Evolutionary conservation across 1,284 basidiomycete species (phyloP), one percentile per base, ranked within the genome.

Genomic region (Phellinidium pouzarii): DNA sequence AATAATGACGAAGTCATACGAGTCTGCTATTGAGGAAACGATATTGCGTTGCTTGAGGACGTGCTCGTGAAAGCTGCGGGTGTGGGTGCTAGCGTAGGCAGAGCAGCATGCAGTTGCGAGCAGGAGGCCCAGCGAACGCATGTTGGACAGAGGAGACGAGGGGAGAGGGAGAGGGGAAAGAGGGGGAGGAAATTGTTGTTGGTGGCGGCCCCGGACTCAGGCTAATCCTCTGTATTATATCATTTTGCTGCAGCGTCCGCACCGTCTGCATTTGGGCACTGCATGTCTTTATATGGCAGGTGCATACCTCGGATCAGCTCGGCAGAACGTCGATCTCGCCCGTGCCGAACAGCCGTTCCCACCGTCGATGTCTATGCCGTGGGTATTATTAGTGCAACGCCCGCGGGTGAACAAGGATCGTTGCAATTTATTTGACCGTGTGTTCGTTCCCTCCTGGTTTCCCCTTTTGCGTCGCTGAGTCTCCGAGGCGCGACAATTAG

Each of bases 1-100:
- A 22, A 71, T 71, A 57, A 81, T 75, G 54, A 80, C 70, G 61
- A 78, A 80, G 64, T 81, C 79, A 62, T 81, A 81, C 0, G 74
- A 66, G 40, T 69, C 61, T 17, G 69, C 65, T 25, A 64, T 65
- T 42, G 69, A 59, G 46, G 67, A 64, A 42, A 76, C 66, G 56
- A 76, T 75, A 51, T 72, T 71, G 36, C 74, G 45, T 63, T 44
- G 61, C 57, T 43, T 26, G 42, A 54, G 22, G 38, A 12, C 43
- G 48, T n/a, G n/a, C n/a, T 40, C 44, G 26, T 61, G 60, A 25
- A 66, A 58, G 20, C 61, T 58, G 44, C 54, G 62, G 45, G 55
- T 53, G 53, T 57, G 42, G 50, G 45, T 45, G 19, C 53, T 50
- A 7, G 61, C 62, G 52, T 51, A 58, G 43, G 58, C 48, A 34